These are phyloP conservation scores for Teratosphaeria gauchensis DNA, from an alignment of 2,329 filamentous ascomycete species.

Conservation along the genomic window DNA sequence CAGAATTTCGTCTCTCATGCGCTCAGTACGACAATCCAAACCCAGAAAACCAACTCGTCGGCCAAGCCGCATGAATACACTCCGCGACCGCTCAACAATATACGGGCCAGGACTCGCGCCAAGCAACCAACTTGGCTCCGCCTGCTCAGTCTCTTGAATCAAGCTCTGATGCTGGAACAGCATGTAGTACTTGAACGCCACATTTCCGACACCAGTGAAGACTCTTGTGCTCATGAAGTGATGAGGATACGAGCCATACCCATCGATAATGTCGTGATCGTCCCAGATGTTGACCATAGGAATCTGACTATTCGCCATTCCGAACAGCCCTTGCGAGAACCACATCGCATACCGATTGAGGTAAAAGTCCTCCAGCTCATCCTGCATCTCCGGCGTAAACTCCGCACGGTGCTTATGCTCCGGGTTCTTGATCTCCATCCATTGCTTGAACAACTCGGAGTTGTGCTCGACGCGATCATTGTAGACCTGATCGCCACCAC, in stretches of 20 bases:
- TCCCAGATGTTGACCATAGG: constrained; percentile 99
- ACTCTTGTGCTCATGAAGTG: constrained; percentile 86
- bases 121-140: constrained; percentile 86
- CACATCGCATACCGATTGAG: constrained; percentile 82
- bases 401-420: constrained; percentile 68
- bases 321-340: constrained; percentile 93
- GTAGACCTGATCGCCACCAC: constrained; percentile 94
- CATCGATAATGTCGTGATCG: constrained; percentile 63
- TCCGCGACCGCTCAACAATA: constrained; percentile 76
- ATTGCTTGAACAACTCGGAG: constrained; percentile 67
- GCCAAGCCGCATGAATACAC: constrained; percentile 75
- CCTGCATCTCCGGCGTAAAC: constrained; percentile 73
- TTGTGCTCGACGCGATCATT: constrained; percentile 76
- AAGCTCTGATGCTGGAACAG: constrained; percentile 95
- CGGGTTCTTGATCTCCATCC: constrained; percentile 72
- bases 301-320: constrained; percentile 87
- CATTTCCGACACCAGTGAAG: constrained; percentile 77
- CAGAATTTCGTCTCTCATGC: constrained; percentile 73
- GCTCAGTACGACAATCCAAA: constrained; percentile 83
- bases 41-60: constrained; percentile 71
- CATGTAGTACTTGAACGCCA: constrained; percentile 98
- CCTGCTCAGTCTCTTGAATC: constrained; percentile 64
- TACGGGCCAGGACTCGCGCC: constrained; percentile 76
- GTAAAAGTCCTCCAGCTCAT: constrained; percentile 82
- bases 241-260: constrained; percentile 86